Percentiles rank a stretch among this genome's conserved stretches.
Conservation (phyloP, 2,329 filamentous ascomycete species). For the Chrysosporium queenslandicum region DNA sequence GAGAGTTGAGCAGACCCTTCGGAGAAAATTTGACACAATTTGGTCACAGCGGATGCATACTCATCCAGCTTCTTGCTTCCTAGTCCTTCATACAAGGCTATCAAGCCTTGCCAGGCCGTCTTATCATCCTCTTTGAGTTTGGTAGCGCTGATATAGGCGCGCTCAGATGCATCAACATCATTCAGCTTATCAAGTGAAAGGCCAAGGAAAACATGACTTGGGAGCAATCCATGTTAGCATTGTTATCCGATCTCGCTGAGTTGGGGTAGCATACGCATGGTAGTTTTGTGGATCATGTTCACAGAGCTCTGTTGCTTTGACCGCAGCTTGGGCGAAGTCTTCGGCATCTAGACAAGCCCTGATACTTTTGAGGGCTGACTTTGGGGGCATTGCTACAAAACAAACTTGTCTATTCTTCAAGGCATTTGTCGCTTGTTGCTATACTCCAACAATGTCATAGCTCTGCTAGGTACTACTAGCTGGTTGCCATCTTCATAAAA, state of each 20-base stretch:
- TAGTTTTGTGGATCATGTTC: conserved; percentile 67
- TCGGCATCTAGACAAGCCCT: conserved; percentile 66
- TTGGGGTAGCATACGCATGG: conserved; percentile 53
- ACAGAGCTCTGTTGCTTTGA: conserved; percentile 59
- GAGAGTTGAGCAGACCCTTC: conserved; percentile 42
- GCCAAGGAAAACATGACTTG: conserved; percentile 75
- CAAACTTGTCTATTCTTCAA: not conserved
- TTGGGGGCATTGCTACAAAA: conserved; percentile 38
- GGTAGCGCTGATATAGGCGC: conserved; percentile 63
- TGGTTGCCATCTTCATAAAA: too few species aligned
- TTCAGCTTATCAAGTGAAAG: conserved; percentile 72
- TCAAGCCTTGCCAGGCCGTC: conserved; percentile 84
- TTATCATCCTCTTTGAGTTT: conserved; percentile 61
- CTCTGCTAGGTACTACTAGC: not conserved
- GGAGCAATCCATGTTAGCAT: conserved; percentile 9
- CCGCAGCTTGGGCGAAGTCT: conserved; percentile 66
- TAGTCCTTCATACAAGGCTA: conserved; percentile 75
- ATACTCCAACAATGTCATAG: too few species aligned
- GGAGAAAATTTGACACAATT: conserved; percentile 64
- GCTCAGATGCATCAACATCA: conserved; percentile 61
- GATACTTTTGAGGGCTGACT: conserved; percentile 71
- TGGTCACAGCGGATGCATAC: conserved; percentile 64
- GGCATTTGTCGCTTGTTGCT: not conserved
- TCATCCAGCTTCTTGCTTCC: conserved; percentile 57
- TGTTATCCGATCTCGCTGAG: not conserved